Conservation (phyloP, 139 green algal genomes). For the Tetraselmis striata region DNA sequence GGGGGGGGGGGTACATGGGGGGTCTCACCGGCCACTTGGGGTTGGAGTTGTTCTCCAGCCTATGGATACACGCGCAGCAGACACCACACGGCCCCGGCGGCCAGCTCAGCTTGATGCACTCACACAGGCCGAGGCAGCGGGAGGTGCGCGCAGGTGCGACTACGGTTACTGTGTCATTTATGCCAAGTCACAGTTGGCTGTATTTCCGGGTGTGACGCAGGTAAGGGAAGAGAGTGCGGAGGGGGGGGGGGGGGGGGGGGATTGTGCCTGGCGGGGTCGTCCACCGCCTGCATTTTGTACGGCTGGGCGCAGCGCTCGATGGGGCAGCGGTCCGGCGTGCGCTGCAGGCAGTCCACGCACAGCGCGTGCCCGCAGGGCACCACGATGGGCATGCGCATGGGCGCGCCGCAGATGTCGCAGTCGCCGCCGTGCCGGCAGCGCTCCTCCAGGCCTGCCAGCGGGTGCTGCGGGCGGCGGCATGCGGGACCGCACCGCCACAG, state of each 20-base stretch:
- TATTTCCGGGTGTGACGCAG: too few relatives aligned
- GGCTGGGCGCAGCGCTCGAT: slow-evolving; percentile 37
- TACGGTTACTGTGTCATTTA: too few relatives aligned
- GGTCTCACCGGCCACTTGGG: slow-evolving; percentile 68
- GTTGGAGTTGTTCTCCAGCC: slow-evolving; percentile 48
- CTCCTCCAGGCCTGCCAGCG: slow-evolving; percentile 48
- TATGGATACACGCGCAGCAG: too few relatives aligned
- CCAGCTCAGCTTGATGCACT: too few relatives aligned
- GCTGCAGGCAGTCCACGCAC: slow-evolving; percentile 70
- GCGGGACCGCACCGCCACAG: slow-evolving; percentile 4
- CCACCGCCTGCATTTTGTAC: slow-evolving; percentile 58
- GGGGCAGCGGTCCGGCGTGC: slow-evolving; percentile 31
- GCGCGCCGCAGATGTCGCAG: slow-evolving; percentile 40
- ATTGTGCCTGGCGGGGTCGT: slow-evolving; percentile 54
- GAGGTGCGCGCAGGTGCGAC: too few relatives aligned
- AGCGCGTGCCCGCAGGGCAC: slow-evolving; percentile 83
- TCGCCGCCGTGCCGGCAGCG: slow-evolving; percentile 40
- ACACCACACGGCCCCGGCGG: too few relatives aligned
- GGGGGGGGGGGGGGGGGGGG: too few relatives aligned
- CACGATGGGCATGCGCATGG: slow-evolving; percentile 54
- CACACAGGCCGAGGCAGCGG: too few relatives aligned
- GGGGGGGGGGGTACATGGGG: too few relatives aligned
- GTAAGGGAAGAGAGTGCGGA: too few relatives aligned
- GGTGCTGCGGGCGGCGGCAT: slow-evolving; percentile 35
- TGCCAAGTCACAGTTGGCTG: too few relatives aligned